Base-by-base conservation (phyloP, 2,329 filamentous ascomycete genomes). In the Aureobasidium subglaciale region DNA sequence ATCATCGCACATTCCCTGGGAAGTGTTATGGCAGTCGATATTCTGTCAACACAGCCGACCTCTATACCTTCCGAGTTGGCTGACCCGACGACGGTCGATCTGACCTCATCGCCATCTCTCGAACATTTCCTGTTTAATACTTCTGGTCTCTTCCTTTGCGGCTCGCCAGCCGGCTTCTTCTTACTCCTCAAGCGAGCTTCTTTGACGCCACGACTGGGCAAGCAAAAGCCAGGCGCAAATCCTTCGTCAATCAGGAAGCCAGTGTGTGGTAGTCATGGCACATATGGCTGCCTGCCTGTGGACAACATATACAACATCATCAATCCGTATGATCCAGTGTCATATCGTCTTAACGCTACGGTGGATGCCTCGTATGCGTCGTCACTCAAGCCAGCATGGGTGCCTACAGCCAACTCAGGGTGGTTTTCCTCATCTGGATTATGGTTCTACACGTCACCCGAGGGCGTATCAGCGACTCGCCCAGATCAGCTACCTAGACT, bases 271-370 rank as follows among this genome's bases (percentile, higher is more conserved):
- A 82, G 90, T 37, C 79, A 79, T 16, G 90, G 88, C 27, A 82
- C 78, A 5, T 96, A 95, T 68, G 93, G 93, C 16, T 97, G 93
- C 68, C 75, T 97, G 25, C 89, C 92, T 0, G 87, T 97, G 1
- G 90, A 97, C 72, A 99, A 97, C 68, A 81, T 99, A 56, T 99
- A 97, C 76, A 99, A 99, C 65, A 81, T 99, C 60, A 82, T 97
- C 67, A 84, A 86, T 62, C 80, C 81, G 30, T 85, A 84, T 58
- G 84, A 87, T 60, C 83, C 93, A 2, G 95, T 99, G 56, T 89
- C 91, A 1, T 97, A 96, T 69, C 80, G 92, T 15, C 81, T 97
- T 57, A 99, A 96, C 64, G 90, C 91, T 20, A 86, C 91, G 3
- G 85, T 97, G 38, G 93, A 99, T 68, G 81, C 83, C 4, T 77